phyloP scores from a whole-genome alignment of 2,329 filamentous ascomycete genomes.

The Sporothrix curviconia region DNA sequence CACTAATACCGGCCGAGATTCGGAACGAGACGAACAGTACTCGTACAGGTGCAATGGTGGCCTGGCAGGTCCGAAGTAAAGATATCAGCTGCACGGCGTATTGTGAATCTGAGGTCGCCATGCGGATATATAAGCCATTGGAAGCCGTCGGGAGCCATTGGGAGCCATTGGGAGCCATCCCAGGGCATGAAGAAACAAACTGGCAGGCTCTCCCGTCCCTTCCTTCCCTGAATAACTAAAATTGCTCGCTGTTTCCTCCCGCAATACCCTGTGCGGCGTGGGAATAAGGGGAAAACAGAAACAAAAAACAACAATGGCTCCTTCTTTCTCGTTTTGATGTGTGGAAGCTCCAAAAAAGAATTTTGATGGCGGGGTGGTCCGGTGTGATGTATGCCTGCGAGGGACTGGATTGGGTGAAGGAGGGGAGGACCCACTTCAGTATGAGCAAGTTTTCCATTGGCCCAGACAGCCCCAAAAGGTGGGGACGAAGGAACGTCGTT shows the following conservation, averaged over 20 bases:
- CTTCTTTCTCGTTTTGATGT: no score
- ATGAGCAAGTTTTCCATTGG: constrained; percentile 22
- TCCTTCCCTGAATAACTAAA: neutral
- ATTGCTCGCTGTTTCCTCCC: neutral
- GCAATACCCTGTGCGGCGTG: neutral
- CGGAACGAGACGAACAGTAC: no score
- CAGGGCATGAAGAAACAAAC: neutral
- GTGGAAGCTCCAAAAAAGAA: no score
- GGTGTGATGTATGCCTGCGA: neutral
- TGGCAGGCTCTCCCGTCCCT: neutral
- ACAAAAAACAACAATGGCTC: no score
- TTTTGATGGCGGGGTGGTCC: neutral
- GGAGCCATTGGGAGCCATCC: neutral
- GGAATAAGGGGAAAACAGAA: neutral
- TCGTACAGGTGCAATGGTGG: no score
- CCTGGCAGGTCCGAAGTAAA: no score
- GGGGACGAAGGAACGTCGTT: neutral
- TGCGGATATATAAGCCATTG: no score
- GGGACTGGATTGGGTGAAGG: neutral
- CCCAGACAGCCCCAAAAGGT: neutral
- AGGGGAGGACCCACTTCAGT: neutral
- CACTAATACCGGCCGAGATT: neutral
- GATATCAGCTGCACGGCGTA: no score
- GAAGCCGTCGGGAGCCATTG: no score
- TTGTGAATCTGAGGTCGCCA: no score